A percentile compares a stretch with the other conserved stretches of the same genome.
Conservation (phyloP, 2,329 filamentous ascomycete genomes). For the Corynespora cassiicola region DNA sequence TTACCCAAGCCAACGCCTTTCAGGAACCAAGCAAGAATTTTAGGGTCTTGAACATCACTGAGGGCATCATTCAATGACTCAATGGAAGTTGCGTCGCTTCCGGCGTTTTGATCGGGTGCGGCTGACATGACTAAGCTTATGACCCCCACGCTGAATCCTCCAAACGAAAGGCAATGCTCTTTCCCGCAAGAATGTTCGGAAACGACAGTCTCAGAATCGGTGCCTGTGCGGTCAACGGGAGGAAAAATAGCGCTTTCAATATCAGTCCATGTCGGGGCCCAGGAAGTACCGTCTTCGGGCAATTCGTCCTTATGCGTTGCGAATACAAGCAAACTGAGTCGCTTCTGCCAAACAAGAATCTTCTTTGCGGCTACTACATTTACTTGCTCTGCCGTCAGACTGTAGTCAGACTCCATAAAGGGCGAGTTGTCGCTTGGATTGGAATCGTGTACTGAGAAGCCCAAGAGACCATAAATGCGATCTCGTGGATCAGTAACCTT, state of each 20-base stretch:
- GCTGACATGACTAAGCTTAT: neutral
- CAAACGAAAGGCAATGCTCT: constrained; percentile 1
- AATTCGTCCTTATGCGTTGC: neutral
- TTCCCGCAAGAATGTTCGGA: neutral
- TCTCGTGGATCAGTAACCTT: neutral
- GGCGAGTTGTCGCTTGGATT: neutral
- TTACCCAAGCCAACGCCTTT: too few relatives aligned
- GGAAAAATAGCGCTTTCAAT: constrained; percentile 5
- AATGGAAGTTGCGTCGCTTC: constrained; percentile 1
- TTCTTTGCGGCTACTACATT: constrained; percentile 1
- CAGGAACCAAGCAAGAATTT: too few relatives aligned
- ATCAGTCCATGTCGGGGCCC: constrained; percentile 5
- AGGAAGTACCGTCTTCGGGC: neutral
- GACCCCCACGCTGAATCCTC: neutral
- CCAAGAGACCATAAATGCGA: constrained; percentile 5
- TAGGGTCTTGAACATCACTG: too few relatives aligned
- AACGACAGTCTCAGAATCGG: too few relatives aligned
- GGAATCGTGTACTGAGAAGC: constrained; percentile 3
- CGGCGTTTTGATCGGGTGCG: neutral
- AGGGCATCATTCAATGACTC: too few relatives aligned
- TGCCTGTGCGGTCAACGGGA: constrained; percentile 3
- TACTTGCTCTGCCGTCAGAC: neutral
- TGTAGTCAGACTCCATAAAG: constrained; percentile 4
- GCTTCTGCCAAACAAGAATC: constrained; percentile 1
- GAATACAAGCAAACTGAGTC: constrained; percentile 3